These are phyloP conservation scores for Boletus smithii DNA, from an alignment of 1,284 basidiomycete species.

Conservation along the genomic window DNA sequence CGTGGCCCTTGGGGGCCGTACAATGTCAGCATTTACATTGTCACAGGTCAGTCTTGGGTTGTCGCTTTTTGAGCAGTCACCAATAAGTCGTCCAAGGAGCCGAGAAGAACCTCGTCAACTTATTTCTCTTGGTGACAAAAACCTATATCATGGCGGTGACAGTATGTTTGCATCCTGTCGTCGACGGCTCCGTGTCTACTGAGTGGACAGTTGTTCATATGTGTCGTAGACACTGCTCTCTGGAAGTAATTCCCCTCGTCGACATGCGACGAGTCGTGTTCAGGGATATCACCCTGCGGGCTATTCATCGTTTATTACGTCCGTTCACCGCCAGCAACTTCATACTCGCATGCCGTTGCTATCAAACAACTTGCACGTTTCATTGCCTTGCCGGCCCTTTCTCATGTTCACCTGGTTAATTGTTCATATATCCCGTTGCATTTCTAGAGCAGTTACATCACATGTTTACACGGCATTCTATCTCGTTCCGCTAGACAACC, in stretches of 20 bases:
- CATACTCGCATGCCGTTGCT: constrained; percentile 6
- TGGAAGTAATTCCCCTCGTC: background rate
- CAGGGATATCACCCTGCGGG: constrained; percentile 5
- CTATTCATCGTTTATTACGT: constrained; percentile 14
- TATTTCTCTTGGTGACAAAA: background rate
- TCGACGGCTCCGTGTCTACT: background rate
- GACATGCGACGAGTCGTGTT: constrained; percentile 1
- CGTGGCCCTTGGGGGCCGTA: background rate
- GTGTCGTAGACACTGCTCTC: constrained; percentile 1
- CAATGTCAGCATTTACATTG: background rate
- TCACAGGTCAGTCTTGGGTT: constrained; percentile 4
- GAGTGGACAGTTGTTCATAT: background rate
- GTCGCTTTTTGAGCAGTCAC: background rate
- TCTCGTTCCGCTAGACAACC: background rate
- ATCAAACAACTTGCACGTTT: constrained; percentile 12
- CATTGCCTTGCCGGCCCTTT: background rate
- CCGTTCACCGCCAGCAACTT: constrained; percentile 5
- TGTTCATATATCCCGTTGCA: constrained; percentile 12
- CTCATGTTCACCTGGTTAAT: constrained; percentile 6
- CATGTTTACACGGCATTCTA: constrained; percentile 3
- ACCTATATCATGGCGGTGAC: background rate
- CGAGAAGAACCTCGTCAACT: background rate
- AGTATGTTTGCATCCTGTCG: background rate
- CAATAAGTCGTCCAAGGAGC: background rate
- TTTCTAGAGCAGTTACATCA: constrained; percentile 7